These are phyloP conservation scores for Amanita muscaria DNA, from an alignment of 768 basidiomycete species.

Conservation along the genomic window DNA sequence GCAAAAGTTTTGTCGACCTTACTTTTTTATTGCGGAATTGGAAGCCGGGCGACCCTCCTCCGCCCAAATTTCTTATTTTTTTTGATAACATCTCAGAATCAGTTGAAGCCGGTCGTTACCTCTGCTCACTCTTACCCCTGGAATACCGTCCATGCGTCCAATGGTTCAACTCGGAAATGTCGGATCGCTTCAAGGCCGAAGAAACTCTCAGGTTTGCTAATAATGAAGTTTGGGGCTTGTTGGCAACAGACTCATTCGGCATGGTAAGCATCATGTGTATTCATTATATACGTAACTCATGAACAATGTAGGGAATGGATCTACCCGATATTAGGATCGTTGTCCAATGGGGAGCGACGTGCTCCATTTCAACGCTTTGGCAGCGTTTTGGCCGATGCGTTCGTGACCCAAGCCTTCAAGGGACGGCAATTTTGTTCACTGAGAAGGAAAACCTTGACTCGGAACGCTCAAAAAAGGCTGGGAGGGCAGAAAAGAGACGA, in stretches of 20 bases:
- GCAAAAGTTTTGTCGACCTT: conserved; percentile 1
- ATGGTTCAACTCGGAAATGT: conserved; percentile 17
- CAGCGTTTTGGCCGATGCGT: conserved; percentile 1
- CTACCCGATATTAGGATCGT: neutral
- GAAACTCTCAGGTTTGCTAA: conserved; percentile 1
- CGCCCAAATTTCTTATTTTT: neutral
- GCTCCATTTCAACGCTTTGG: conserved; percentile 1
- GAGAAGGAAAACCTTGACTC: neutral
- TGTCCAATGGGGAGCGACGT: neutral
- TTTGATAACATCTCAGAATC: neutral
- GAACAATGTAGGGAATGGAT: neutral
- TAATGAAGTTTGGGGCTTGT: conserved; percentile 12
- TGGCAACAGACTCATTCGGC: too few relatives aligned
- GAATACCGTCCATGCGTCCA: neutral
- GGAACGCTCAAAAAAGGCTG: neutral
- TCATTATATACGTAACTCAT: neutral
- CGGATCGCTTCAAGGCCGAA: conserved; percentile 4
- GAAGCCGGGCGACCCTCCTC: neutral
- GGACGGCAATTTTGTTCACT: neutral
- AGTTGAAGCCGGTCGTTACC: neutral
- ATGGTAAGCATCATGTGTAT: conserved; percentile 9
- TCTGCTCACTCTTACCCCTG: neutral
- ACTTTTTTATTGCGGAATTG: neutral
- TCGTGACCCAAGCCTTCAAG: neutral
- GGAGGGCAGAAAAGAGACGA: conserved; percentile 1